Evolutionary conservation across 2,329 filamentous ascomycete genomes (phyloP), one percentile per base, ranked within the genome.

Genomic region (Byssochlamys sp.): DNA sequence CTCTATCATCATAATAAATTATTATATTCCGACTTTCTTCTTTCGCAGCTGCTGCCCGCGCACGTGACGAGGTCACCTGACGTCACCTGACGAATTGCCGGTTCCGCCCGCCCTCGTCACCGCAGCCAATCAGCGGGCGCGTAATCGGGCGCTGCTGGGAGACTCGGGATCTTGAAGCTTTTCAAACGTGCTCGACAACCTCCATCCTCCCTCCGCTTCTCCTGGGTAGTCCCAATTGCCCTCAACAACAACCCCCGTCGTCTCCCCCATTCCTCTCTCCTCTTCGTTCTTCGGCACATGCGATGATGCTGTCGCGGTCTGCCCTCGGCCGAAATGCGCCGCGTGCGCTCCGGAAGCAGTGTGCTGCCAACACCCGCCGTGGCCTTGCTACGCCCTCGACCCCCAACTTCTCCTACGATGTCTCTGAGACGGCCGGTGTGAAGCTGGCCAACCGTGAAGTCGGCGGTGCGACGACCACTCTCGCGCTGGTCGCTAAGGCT

Each of bases 391-490:
- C 78, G 67, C 75, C 84, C 65, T 80, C 89, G 67, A 82, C 84
- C 78, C 88, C 80, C 76, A 84, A 89, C 67, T 89, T 91, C 78
- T 85, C 88, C 75, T 99, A 95, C 80, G 87, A 96, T 78, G 85
- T 88, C 62, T 83, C 88, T 72, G 89, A 95, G 77, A 84, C 89
- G 75, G 84, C 86, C 74, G 92, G 92, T 71, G 81, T 97, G 78
- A 96, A 96, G 83, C 84, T 95, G 68, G 91, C 92, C 72, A 89
- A 89, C 79, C 86, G 92, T 80, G 91, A 97, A 76, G 82, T 90
- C 70, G 84, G 89, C 62, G 90, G 90, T 62, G 89, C 91, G 65
- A 95, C 92, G 61, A 91, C 91, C 61, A 95, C 90, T 71, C 83
- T 99, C 65, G 91, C 91, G 57, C 77, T 99, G 64, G 90, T 99